Evolutionary conservation across 1,284 basidiomycete genomes (phyloP).

Genomic region (Ganoderma resinaceum): DNA sequence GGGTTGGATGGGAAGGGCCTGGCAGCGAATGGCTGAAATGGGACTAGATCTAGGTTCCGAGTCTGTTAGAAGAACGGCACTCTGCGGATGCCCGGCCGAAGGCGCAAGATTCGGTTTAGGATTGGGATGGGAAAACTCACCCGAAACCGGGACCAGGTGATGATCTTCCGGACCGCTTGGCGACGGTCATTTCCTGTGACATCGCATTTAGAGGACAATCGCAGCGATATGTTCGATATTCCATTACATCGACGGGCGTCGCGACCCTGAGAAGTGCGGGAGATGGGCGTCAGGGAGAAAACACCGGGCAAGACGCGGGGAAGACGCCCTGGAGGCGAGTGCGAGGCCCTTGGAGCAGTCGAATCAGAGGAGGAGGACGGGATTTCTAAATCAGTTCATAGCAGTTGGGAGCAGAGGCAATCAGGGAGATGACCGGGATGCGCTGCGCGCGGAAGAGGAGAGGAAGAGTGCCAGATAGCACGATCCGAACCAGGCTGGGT

Average conservation of each 20-base stretch:
- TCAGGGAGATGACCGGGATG: constrained; percentile 18
- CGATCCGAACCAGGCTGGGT: not conserved
- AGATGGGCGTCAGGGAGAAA: constrained; percentile 8
- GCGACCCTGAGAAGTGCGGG: constrained; percentile 5
- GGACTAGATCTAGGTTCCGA: constrained; percentile 25
- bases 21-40: constrained; percentile 17
- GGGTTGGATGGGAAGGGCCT: constrained; percentile 17
- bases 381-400: constrained; percentile 13
- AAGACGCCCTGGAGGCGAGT: not conserved
- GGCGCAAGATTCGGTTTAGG: constrained; percentile 30
- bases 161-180: constrained; percentile 32
- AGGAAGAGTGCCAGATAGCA: constrained; percentile 7
- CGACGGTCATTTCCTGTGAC: constrained; percentile 21
- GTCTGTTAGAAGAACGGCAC: constrained; percentile 23
- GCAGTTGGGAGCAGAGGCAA: constrained; percentile 15
- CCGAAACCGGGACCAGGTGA: constrained; percentile 28
- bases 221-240: constrained; percentile 17
- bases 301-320: constrained; percentile 1
- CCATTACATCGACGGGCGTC: constrained; percentile 15
- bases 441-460: constrained; percentile 15
- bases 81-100: constrained; percentile 26
- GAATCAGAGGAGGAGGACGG: constrained; percentile 17
- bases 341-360: constrained; percentile 6
- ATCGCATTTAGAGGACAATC: constrained; percentile 15
- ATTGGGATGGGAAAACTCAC: constrained; percentile 31